phyloP scores from a whole-genome alignment of 441 rosid genomes.

The Corymbia citriodora region DNA sequence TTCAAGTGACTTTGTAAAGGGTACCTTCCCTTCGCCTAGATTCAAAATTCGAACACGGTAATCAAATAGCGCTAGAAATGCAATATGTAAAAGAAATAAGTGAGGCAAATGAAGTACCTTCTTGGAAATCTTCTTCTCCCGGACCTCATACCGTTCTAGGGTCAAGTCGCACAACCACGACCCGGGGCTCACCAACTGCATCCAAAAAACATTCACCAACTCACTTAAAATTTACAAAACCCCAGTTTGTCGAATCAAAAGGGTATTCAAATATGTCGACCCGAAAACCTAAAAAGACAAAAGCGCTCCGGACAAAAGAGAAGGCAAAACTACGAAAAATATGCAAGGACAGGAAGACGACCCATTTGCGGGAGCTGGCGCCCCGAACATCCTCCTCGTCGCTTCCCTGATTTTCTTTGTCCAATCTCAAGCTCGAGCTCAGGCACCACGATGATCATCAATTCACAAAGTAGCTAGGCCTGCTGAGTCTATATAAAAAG shows the following conservation, averaged over 20 bases:
- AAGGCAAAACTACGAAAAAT: not conserved
- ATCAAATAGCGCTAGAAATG: not conserved
- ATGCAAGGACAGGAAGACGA: not conserved
- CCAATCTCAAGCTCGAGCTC: not conserved
- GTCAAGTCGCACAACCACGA: conserved; percentile 75
- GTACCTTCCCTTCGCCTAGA: not conserved
- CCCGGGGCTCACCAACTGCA: conserved; percentile 67
- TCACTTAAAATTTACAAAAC: not conserved
- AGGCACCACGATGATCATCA: not conserved
- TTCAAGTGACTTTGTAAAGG: not conserved
- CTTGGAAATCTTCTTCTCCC: conserved; percentile 70
- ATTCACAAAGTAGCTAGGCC: not conserved
- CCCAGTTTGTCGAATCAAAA: not conserved
- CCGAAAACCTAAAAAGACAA: not conserved
- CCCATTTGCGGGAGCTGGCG: not conserved
- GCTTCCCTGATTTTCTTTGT: not conserved
- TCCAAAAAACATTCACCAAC: not conserved
- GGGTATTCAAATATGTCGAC: not conserved
- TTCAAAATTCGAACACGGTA: not conserved
- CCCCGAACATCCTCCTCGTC: not conserved
- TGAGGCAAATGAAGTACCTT: conserved; percentile 30
- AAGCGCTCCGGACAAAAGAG: not conserved
- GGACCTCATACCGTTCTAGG: conserved; percentile 63
- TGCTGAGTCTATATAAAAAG: not conserved
- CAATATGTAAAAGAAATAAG: not conserved